phyloP scores from a whole-genome alignment of 2,329 filamentous ascomycete genomes.

The Parastagonospora avenae region DNA sequence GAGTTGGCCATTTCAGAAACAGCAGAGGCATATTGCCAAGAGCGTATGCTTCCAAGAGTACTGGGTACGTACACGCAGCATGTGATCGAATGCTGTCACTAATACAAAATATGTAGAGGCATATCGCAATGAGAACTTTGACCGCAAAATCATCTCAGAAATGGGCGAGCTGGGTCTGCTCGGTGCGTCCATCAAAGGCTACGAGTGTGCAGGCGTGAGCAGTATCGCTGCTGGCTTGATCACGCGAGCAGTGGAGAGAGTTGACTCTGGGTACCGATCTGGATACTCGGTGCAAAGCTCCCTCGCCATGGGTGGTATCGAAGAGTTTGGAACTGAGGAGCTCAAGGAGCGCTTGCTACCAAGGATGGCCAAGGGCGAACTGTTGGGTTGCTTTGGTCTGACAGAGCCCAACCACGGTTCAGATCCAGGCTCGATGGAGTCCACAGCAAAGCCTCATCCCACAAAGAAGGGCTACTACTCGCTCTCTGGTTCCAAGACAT shows the following conservation, averaged over 20 bases:
- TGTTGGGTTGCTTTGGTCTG: slow-evolving; percentile 84
- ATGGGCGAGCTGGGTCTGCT: slow-evolving; percentile 93
- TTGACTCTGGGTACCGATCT: slow-evolving; percentile 89
- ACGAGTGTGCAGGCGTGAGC: slow-evolving; percentile 85
- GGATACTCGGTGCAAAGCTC: slow-evolving; percentile 94
- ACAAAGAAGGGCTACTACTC: slow-evolving; percentile 81
- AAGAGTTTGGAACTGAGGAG: slow-evolving; percentile 85
- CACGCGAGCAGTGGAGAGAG: slow-evolving; percentile 85
- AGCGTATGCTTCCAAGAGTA: slow-evolving; percentile 82
- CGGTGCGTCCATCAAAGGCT: slow-evolving; percentile 83
- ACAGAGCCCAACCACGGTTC: slow-evolving; percentile 94
- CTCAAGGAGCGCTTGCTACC: slow-evolving; percentile 85
- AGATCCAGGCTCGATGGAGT: slow-evolving; percentile 91
- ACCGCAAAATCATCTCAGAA: slow-evolving; percentile 81
- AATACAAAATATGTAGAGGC: slow-evolving; percentile 63
- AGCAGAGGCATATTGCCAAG: slow-evolving; percentile 92
- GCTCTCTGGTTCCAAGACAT: slow-evolving; percentile 84
- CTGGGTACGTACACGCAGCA: slow-evolving; percentile 64
- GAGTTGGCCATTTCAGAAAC: slow-evolving; percentile 89
- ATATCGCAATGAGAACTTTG: slow-evolving; percentile 85
- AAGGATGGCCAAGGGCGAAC: slow-evolving; percentile 78
- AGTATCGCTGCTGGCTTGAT: slow-evolving; percentile 89
- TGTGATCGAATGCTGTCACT: slow-evolving; percentile 4
- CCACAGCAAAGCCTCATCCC: slow-evolving; percentile 80
- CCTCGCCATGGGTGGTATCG: slow-evolving; percentile 89